phyloP scores from a whole-genome alignment of 2,329 filamentous ascomycete genomes.

The Metarhizium robertsii region DNA sequence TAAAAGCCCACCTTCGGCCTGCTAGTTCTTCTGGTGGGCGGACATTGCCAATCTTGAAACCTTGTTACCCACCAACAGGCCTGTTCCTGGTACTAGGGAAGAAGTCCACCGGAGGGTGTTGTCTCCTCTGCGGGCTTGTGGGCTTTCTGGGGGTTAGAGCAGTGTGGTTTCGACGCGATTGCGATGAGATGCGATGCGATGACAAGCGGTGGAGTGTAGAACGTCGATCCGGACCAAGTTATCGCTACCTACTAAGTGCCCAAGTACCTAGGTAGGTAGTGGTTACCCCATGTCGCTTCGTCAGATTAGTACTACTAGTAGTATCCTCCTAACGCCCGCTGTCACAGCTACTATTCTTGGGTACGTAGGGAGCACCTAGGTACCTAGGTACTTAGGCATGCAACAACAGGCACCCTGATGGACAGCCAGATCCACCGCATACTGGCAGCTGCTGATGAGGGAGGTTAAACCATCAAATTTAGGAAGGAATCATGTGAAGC shows the following conservation, averaged over 20 bases:
- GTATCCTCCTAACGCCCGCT: background rate
- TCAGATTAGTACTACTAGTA: background rate
- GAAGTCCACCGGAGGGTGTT: background rate
- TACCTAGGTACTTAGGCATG: no score
- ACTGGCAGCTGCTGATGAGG: no score
- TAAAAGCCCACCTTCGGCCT: background rate
- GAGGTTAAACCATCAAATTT: background rate
- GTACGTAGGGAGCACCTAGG: no score
- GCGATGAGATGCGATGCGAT: background rate
- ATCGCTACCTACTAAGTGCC: no score
- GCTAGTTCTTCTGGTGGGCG: background rate
- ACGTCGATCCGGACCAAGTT: background rate
- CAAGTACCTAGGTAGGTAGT: background rate
- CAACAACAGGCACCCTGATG: no score
- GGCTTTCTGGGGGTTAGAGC: no score
- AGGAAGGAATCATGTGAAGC: no score
- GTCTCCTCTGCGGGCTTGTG: background rate
- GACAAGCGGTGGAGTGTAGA: background rate
- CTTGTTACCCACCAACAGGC: background rate
- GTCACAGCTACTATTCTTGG: background rate
- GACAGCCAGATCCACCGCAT: no score
- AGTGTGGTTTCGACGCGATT: no score
- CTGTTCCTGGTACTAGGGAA: background rate
- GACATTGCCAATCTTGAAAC: background rate
- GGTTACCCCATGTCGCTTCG: background rate